Percentiles rank a stretch among this genome's conserved stretches.
phyloP scores from a whole-genome alignment of 2,329 filamentous ascomycete species.

The Aspergillus texensis region DNA sequence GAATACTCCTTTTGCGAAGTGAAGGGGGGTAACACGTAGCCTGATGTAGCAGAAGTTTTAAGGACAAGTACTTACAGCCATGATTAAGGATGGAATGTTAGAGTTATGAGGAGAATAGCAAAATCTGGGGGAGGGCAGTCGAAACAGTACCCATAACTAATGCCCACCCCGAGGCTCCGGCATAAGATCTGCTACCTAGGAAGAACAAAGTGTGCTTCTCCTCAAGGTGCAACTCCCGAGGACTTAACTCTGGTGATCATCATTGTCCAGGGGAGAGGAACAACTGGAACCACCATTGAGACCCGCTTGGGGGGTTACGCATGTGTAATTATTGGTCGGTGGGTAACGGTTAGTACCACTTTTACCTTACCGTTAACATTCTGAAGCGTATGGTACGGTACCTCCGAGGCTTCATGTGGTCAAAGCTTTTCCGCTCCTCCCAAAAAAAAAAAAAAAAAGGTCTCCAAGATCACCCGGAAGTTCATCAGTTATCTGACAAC shows the following conservation, averaged over 20 bases:
- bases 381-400: conserved; percentile 28
- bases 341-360: not conserved
- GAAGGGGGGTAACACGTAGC: conserved; percentile 4
- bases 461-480: not conserved
- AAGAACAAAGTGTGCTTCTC: conserved; percentile 2
- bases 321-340: not conserved
- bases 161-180: conserved; percentile 23
- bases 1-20: conserved; percentile 5
- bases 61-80: conserved; percentile 24
- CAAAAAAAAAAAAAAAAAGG: conserved; percentile 8
- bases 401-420: conserved; percentile 33
- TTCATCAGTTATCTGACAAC: not conserved
- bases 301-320: not conserved
- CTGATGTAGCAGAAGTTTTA: not conserved
- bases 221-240: not conserved
- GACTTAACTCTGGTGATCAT: conserved; percentile 4
- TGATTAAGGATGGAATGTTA: conserved; percentile 20
- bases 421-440: conserved; percentile 26
- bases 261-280: not conserved
- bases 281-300: not conserved
- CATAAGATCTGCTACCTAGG: conserved; percentile 8
- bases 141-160: conserved; percentile 19
- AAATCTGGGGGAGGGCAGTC: conserved; percentile 20
- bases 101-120: conserved; percentile 13
- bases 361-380: not conserved